Base-by-base conservation (phyloP, 352 stramenopile species). In the Globisporangium rhizosaccharum region DNA sequence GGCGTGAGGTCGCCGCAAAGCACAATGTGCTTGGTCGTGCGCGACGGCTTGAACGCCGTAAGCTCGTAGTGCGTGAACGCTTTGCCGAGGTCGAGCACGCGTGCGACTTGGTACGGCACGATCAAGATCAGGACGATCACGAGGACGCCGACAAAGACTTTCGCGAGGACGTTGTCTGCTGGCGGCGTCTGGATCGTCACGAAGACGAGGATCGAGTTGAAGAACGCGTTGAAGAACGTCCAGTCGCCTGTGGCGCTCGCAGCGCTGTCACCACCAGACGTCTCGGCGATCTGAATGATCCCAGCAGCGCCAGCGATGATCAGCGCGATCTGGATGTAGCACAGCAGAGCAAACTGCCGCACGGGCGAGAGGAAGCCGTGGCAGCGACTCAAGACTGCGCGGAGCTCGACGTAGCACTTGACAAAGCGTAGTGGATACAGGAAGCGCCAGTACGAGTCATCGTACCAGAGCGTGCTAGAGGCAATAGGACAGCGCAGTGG, bases 171-270 rank as follows among this genome's bases (percentile, higher is more conserved):
- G 55, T 92, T 94, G 53, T 94, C 82, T 6, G 85, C 83, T 2
- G 85, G 84, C 11, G 85, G 85, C 36, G 83, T 90, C 57, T 92
- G 77, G 58, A 94, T 94, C 14, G 85, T 92, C 48, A 94, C 85
- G 23, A 94, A 94, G 18, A 90, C 83, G 59, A 94, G 82, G 9
- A 94, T 76, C 23, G 85, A 94, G 56, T 94, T 94, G 74, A 94
- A 94, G 50, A 90, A 91, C 25, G 85, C 72, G 58, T 92, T 92
- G 70, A 94, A 94, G 54, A 92, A 94, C 2, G 85, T 94, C 85
- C 85, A 94, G 51, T 94, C 83, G 42, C 84, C 84, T 4, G 73
- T 64, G 28, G 77, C 73, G 33, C 53, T 67, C 28, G 70, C 42
- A 59, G 71, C 46, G 67, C 62, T 36, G 5, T 57, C 71, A 8